phyloP scores from a whole-genome alignment of 1,284 basidiomycete species.

The Rhodotorula glutinis region DNA sequence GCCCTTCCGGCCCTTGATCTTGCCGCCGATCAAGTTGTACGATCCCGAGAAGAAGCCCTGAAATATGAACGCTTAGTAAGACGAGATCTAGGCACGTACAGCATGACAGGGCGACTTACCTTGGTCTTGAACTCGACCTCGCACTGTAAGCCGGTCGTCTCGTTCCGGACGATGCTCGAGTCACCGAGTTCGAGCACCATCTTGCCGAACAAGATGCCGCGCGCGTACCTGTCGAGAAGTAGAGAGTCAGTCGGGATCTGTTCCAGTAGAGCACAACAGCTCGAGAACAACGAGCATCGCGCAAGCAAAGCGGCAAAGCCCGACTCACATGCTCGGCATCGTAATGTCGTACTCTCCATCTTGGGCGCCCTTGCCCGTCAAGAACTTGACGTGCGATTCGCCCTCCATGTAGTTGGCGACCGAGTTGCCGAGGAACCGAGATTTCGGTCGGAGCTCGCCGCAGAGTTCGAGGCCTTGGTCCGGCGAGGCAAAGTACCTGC shows the following conservation, averaged over 20 bases:
- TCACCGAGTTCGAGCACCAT: constrained; percentile 98
- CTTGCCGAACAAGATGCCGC: constrained; percentile 95
- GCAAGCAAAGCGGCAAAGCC: constrained; percentile 6
- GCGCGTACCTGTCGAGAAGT: constrained; percentile 61
- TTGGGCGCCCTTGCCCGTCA: constrained; percentile 63
- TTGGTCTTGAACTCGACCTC: constrained; percentile 98
- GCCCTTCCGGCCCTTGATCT: constrained; percentile 62
- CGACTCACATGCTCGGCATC: constrained; percentile 81
- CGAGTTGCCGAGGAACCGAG: constrained; percentile 93
- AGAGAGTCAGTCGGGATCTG: neutral
- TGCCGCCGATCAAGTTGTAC: constrained; percentile 81
- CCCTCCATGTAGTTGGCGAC: constrained; percentile 90
- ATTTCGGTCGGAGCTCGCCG: constrained; percentile 93
- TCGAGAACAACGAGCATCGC: too few species aligned
- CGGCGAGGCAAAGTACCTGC: constrained; percentile 83
- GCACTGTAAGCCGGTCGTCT: constrained; percentile 67
- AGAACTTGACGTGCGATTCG: constrained; percentile 78
- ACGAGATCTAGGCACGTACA: neutral
- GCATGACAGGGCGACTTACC: constrained; percentile 51
- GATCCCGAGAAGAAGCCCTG: constrained; percentile 96
- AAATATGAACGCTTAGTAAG: neutral
- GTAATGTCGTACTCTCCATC: constrained; percentile 88
- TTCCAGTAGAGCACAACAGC: neutral
- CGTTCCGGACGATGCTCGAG: constrained; percentile 78
- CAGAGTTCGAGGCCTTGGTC: constrained; percentile 73